A percentile compares a stretch with the other conserved stretches of the same genome.
Evolutionary conservation across 352 stramenopile species (phyloP).

Genomic region (Blastocystis sp.): DNA sequence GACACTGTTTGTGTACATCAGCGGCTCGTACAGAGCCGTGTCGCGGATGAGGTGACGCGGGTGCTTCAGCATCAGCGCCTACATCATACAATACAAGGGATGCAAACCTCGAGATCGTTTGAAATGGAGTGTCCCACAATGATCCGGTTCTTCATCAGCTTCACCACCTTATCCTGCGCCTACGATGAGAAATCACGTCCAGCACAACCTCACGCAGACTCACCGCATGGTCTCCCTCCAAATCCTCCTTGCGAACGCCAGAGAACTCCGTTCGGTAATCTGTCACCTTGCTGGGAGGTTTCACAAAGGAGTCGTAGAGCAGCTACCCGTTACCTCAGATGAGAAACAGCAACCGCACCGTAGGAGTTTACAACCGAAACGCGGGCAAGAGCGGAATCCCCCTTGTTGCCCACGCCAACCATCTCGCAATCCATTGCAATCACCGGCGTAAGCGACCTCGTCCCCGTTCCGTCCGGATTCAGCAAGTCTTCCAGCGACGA

Average conservation of each 20-base stretch:
- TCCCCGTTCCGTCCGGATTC: conserved; percentile 3
- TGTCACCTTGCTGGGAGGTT: conserved; percentile 77
- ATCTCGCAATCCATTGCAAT: conserved; percentile 82
- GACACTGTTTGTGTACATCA: conserved; percentile 42
- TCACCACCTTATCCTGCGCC: conserved; percentile 73
- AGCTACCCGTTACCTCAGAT: conserved; percentile 70
- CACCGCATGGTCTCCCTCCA: conserved; percentile 72
- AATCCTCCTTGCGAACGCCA: conserved; percentile 76
- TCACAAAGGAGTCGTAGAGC: conserved; percentile 78
- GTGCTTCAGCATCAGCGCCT: conserved; percentile 78
- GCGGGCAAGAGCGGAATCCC: conserved; percentile 75
- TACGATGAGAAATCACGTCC: not conserved
- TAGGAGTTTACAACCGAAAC: conserved; percentile 79
- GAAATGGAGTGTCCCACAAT: conserved; percentile 81
- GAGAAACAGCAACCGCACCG: conserved; percentile 70
- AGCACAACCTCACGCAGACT: conserved; percentile 66
- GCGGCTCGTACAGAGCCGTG: conserved; percentile 79
- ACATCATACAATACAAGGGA: not conserved
- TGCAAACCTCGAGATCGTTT: conserved; percentile 76
- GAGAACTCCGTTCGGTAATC: conserved; percentile 81
- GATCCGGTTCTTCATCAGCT: conserved; percentile 77
- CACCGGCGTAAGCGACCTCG: conserved; percentile 36
- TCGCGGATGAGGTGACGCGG: conserved; percentile 78
- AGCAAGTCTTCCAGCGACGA: conserved; percentile 35
- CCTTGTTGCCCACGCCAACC: conserved; percentile 78